Conservation (phyloP, 176 grass and related monocot species). For the Lolium multiflorum region DNA sequence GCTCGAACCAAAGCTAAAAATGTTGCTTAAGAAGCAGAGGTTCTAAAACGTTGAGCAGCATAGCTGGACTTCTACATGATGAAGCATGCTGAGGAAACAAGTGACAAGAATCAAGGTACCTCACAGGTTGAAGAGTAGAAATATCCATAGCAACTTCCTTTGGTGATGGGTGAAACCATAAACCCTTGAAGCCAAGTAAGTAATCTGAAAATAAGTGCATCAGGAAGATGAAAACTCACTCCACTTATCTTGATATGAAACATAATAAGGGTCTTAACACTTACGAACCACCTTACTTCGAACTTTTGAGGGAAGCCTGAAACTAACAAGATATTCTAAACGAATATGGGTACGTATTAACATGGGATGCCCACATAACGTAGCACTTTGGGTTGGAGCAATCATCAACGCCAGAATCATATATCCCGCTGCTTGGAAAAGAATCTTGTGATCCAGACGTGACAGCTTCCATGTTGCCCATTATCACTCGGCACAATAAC, state of each 20-base stretch:
- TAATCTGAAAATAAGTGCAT: too few species aligned
- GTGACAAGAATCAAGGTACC: slow-evolving; percentile 35
- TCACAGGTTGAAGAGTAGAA: slow-evolving; percentile 63
- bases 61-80: neutral
- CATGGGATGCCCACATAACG: slow-evolving; percentile 58
- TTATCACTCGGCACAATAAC: slow-evolving; percentile 70
- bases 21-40: slow-evolving; percentile 12
- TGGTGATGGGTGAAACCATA: too few species aligned
- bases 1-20: slow-evolving; percentile 19
- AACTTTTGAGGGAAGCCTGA: slow-evolving; percentile 67
- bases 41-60: neutral
- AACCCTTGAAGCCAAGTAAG: too few species aligned
- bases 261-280: slow-evolving; percentile 23
- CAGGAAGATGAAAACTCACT: slow-evolving; percentile 35
- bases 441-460: slow-evolving; percentile 50
- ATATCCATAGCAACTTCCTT: slow-evolving; percentile 45
- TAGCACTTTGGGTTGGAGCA: slow-evolving; percentile 62
- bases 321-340: slow-evolving; percentile 75
- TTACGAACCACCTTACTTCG: slow-evolving; percentile 54
- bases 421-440: slow-evolving; percentile 54
- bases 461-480: slow-evolving; percentile 62
- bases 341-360: slow-evolving; percentile 59
- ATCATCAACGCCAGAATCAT: slow-evolving; percentile 62
- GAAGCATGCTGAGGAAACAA: neutral
- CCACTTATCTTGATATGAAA: slow-evolving; percentile 14